A percentile compares a stretch with the other conserved stretches of the same genome.
These are phyloP conservation scores for Zhuliangozyma parablackwelliae DNA, from an alignment of 1,139 yeast genomes.

Conservation along the genomic window DNA sequence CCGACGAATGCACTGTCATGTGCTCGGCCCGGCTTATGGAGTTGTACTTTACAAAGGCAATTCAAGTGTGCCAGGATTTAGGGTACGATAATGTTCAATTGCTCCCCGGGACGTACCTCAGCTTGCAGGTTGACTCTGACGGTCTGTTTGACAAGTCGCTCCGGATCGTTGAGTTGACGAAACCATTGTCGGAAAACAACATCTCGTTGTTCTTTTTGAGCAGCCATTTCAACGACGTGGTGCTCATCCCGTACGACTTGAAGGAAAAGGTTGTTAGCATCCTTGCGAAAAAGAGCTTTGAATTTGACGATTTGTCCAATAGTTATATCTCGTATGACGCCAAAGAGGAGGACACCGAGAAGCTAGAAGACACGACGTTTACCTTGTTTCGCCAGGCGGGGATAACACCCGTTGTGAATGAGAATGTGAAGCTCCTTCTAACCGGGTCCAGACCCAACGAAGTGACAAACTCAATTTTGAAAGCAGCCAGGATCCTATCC, in stretches of 20 bases:
- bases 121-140: conserved; percentile 59
- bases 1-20: conserved; percentile 52
- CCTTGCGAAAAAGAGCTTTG: conserved; percentile 39
- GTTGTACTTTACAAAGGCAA: conserved; percentile 32
- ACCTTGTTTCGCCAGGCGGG: conserved; percentile 34
- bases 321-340: conserved; percentile 20
- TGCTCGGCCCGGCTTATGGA: conserved; percentile 37
- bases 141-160: conserved; percentile 52
- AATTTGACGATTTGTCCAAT: conserved; percentile 39
- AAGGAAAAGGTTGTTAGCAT: conserved; percentile 43
- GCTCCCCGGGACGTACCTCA: conserved; percentile 45
- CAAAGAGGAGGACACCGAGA: conserved; percentile 6
- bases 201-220: conserved; percentile 62
- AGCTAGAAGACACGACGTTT: conserved; percentile 33
- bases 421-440: conserved; percentile 40
- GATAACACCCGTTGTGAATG: conserved; percentile 44
- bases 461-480: conserved; percentile 32
- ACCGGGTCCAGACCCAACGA: conserved; percentile 61
- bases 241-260: conserved; percentile 50
- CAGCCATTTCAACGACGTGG: conserved; percentile 64
- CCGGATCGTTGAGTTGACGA: conserved; percentile 54
- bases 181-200: conserved; percentile 54
- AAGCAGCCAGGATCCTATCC: conserved; percentile 29
- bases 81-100: conserved; percentile 35
- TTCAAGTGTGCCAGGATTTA: conserved; percentile 24